A percentile compares a stretch with the other conserved stretches of the same genome.
These are phyloP conservation scores for Trichoderma virens DNA, from an alignment of 495 filamentous ascomycete genomes.

Conservation along the genomic window DNA sequence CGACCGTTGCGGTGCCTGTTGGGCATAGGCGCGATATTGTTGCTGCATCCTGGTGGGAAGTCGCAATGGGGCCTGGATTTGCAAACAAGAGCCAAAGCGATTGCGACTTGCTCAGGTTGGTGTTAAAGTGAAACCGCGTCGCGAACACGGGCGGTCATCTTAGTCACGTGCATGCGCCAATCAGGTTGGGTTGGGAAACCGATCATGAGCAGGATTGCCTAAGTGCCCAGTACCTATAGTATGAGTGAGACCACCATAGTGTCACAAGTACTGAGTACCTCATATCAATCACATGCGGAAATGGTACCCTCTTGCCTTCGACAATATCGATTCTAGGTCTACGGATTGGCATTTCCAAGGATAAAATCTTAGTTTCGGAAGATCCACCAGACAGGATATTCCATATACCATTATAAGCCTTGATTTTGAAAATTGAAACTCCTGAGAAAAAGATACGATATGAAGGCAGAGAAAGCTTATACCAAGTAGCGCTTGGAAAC, in stretches of 20 bases:
- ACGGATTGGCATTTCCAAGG: too few species aligned
- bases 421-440: too few species aligned
- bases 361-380: too few species aligned
- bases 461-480: too few species aligned
- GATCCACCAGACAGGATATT: too few species aligned
- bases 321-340: too few species aligned
- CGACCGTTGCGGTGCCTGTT: slow-evolving; percentile 26
- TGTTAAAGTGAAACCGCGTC: slow-evolving; percentile 4
- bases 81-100: neutral
- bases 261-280: neutral
- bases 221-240: neutral
- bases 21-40: slow-evolving; percentile 35
- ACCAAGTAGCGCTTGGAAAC: too few species aligned
- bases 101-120: neutral
- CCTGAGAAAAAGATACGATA: too few species aligned
- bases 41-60: slow-evolving; percentile 34
- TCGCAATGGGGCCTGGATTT: neutral
- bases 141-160: neutral
- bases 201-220: neutral
- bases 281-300: too few species aligned
- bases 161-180: neutral
- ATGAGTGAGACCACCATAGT: too few species aligned
- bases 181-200: neutral
- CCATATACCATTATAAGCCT: too few species aligned
- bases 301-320: too few species aligned